Percentiles rank a stretch among this genome's conserved stretches.
phyloP scores from a whole-genome alignment of 495 filamentous ascomycete genomes.

The Darksidea phi region DNA sequence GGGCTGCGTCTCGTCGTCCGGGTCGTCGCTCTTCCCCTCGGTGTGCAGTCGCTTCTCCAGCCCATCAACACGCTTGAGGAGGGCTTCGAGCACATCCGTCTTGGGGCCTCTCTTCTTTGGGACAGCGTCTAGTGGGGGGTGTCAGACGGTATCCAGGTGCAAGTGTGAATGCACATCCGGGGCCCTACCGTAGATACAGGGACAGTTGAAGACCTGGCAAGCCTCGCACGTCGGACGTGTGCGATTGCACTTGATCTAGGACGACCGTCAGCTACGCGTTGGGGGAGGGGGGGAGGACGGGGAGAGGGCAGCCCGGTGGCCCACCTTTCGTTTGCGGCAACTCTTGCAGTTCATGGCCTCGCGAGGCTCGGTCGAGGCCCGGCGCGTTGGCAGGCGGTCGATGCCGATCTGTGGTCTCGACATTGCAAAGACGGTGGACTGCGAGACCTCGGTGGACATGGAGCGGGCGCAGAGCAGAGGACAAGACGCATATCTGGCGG shows the following conservation, averaged over 20 bases:
- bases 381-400: slow-evolving; percentile 72
- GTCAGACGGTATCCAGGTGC: slow-evolving; percentile 7
- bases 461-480: slow-evolving; percentile 3
- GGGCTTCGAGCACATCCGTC: slow-evolving; percentile 80
- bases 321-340: slow-evolving; percentile 84
- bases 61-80: slow-evolving; percentile 79
- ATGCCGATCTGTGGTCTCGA: slow-evolving; percentile 81
- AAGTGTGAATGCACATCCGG: neutral
- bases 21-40: slow-evolving; percentile 37
- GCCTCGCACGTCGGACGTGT: slow-evolving; percentile 80
- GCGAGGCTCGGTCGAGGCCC: slow-evolving; percentile 70
- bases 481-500: slow-evolving; percentile 30
- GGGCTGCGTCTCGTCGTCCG: slow-evolving; percentile 11
- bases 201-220: slow-evolving; percentile 82
- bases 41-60: slow-evolving; percentile 71
- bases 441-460: slow-evolving; percentile 20
- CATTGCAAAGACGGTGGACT: slow-evolving; percentile 46
- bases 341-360: slow-evolving; percentile 95
- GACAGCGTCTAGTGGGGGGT: slow-evolving; percentile 62
- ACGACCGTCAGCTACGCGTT: slow-evolving; percentile 15
- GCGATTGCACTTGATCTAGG: slow-evolving; percentile 85
- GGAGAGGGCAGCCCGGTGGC: neutral
- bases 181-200: slow-evolving; percentile 78
- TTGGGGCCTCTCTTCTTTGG: slow-evolving; percentile 88
- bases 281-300: too few species aligned